phyloP scores from a whole-genome alignment of 768 basidiomycete species.

The Lactarius deliciosus region DNA sequence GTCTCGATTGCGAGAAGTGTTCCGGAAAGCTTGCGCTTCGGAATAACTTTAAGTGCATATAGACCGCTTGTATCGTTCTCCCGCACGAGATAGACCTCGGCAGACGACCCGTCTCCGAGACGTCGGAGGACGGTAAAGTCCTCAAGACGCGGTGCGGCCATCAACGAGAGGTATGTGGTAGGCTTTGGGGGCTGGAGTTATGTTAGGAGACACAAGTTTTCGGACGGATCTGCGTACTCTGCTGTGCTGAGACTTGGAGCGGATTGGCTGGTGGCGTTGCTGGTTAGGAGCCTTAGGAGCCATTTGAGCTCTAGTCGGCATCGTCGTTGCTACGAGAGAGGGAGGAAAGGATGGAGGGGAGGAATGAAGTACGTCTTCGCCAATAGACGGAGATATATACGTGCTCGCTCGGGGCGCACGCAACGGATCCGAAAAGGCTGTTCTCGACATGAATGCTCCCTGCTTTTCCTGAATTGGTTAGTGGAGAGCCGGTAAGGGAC shows the following conservation, averaged over 20 bases:
- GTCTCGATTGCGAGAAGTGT: slow-evolving; percentile 3
- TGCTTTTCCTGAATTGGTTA: slow-evolving; percentile 12
- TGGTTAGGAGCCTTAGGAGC: neutral
- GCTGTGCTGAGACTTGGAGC: neutral
- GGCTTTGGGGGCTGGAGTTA: slow-evolving; percentile 15
- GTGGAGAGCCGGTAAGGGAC: neutral
- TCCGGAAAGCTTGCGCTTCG: slow-evolving; percentile 13
- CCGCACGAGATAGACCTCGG: slow-evolving; percentile 17
- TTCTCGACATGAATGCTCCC: slow-evolving; percentile 4
- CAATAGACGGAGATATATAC: slow-evolving; percentile 11
- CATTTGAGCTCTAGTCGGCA: slow-evolving; percentile 4
- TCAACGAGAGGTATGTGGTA: slow-evolving; percentile 16
- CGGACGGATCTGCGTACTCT: slow-evolving; percentile 1
- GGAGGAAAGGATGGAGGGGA: neutral
- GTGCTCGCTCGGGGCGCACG: neutral
- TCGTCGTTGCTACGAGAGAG: neutral
- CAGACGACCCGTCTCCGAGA: slow-evolving; percentile 25
- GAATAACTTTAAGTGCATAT: slow-evolving; percentile 26
- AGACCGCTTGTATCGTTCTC: slow-evolving; percentile 20
- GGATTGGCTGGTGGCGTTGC: neutral
- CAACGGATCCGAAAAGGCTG: slow-evolving; percentile 18
- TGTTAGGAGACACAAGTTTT: neutral
- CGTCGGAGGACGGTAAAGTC: slow-evolving; percentile 19
- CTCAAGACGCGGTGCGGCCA: slow-evolving; percentile 16
- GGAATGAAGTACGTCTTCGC: slow-evolving; percentile 2